Evolutionary conservation across 2,329 filamentous ascomycete genomes (phyloP), one percentile per base, ranked within the genome.

Genomic region (Fusarium mangiferae): DNA sequence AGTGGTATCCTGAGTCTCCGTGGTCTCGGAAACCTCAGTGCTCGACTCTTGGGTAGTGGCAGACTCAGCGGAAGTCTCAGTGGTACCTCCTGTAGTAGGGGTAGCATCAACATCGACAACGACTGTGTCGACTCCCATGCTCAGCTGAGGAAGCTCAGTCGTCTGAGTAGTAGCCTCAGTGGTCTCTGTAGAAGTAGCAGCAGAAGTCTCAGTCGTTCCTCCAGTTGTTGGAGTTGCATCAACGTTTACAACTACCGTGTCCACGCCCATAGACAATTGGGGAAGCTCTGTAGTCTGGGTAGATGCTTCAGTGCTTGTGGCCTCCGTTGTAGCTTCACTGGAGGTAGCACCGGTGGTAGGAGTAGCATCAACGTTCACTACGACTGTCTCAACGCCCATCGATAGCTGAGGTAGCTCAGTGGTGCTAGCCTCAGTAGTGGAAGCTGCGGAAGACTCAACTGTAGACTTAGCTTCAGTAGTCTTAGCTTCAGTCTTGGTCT

Each of bases 401-500:
- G 55, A 42, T 11, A 61, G 7, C 38, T 49, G 41, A 13, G 42
- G 36, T 3, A 18, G n/a, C 28, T 61, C 56, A 17, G 61, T 61
- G 3, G 44, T 39, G 6, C 55, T 49, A 36, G 41, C 51, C 24
- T 62, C 52, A 6, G 41, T 58, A 17, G 51, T 58, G 9, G 55
- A 61, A 36, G 42, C n/a, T 15, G 41, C 39, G 9, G 51, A 28
- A 35, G 60, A 42, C 17, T 62, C 51, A 5, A 35, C n/a, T 10
- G 60, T 63, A 12, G 60, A 48, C 26, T 63, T 62, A 3, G 33
- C 39, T 8, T 62, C 52, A 17, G 39, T 62, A 14, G 48, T 56
- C 59, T 46, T 48, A 7, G 26, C 52, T 38, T 63, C 35, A 13
- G 61, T 64, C 38, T 64, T 62, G 24, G 61, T 61, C 20, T 64